Base-by-base conservation (phyloP, 306 rosid genomes). In the Casuarina equisetifolia region DNA sequence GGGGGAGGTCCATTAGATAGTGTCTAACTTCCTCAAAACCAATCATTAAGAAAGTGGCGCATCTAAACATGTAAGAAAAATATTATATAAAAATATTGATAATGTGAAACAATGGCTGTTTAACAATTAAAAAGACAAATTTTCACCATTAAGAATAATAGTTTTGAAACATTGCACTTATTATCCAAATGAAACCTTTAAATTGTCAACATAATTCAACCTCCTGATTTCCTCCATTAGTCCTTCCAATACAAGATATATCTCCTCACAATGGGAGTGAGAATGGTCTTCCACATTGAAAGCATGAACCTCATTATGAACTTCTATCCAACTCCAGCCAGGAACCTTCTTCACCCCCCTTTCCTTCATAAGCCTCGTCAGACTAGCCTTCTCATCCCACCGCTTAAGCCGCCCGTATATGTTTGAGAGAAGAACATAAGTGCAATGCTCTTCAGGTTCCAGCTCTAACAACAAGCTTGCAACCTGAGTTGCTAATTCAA, bases 251-350 rank as follows among this genome's bases (percentile, higher is more conserved):
- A 89, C 58, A 78, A 73, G 13, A 82, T 88, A 84, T 73, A 90
- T 86, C 79, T 85, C 84, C 49, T 75, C 73, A 52, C 79, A 75
- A 0, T 78, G 77, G 53, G 90, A 88, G 51, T 91, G 94, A 39
- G 88, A 85, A 75, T 78, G 88, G 78, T 91, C 97, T 70, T 90
- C 91, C 19, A 96, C 97, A 85, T 90, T 94, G 81, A 91, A 94
- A 64, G 97, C 90, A 76, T 89, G 89, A 53, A 89, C 92, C 73
- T 90, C 74, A 70, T 87, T 90, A 70, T 87, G 77, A 52, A 86
- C 84, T 86, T 91, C 96, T 61, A 90, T 87, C 98, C 98, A 94
- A 85, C 96, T 90, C 90, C 91, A 93, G 80, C 97, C 94, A 16
- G 94, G 96, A 76, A 90, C 88, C 83, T 91, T 91, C 70, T 86